Evolutionary conservation across 108 stramenopile species (phyloP).

Genomic region (Conticribra weissflogii): DNA sequence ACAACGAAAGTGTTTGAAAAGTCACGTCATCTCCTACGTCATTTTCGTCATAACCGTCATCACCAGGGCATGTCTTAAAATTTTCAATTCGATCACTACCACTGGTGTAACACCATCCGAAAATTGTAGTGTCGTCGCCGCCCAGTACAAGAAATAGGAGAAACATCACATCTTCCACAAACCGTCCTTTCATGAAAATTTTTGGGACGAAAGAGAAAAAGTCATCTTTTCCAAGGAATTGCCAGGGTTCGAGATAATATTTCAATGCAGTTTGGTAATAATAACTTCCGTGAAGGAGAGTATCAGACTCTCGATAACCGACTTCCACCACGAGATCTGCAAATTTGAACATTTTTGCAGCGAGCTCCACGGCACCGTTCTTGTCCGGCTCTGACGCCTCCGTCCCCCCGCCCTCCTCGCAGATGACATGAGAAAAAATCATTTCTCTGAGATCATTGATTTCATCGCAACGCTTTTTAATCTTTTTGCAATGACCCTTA

Average conservation of each 20-base stretch:
- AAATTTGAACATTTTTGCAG: background rate
- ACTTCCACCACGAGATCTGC: background rate
- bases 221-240: slow-evolving; percentile 1
- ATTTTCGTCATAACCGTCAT: no score
- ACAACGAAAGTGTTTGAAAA: no score
- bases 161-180: slow-evolving; percentile 4
- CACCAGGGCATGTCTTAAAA: no score
- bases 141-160: no score
- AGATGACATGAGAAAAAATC: no score
- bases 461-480: background rate
- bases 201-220: background rate
- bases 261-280: slow-evolving; percentile 15
- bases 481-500: background rate
- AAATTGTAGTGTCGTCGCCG: no score
- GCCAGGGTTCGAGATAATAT: background rate
- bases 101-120: no score
- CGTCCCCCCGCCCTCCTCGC: background rate
- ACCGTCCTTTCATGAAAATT: no score
- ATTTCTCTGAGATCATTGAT: no score
- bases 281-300: background rate
- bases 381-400: background rate
- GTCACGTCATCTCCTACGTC: no score
- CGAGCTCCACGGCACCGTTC: background rate
- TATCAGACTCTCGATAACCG: slow-evolving; percentile 16
- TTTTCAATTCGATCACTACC: no score